Conservation (phyloP, 2,329 filamentous ascomycete species). For the Penicillium sp. region DNA sequence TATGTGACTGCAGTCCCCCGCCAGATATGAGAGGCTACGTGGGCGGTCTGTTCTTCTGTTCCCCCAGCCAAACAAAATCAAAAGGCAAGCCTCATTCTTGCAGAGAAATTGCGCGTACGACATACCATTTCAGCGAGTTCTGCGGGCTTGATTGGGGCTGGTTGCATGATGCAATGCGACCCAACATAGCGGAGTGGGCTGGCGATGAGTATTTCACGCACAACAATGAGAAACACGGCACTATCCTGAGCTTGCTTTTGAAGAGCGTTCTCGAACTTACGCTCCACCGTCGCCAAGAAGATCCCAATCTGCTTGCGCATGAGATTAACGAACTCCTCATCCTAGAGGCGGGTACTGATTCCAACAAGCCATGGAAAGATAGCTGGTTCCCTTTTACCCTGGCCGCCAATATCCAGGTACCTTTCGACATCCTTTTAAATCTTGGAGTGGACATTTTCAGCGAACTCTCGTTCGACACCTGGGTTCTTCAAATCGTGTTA, state of each 20-base stretch:
- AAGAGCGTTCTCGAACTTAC: conserved; percentile 38
- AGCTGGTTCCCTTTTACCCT: conserved; percentile 34
- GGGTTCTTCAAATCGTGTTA: conserved; percentile 35
- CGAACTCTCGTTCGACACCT: conserved; percentile 38
- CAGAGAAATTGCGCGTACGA: conserved; percentile 25
- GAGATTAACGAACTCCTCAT: conserved; percentile 37
- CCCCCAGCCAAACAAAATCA: conserved; percentile 7
- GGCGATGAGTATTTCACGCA: conserved; percentile 18
- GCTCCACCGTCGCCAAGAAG: conserved; percentile 27
- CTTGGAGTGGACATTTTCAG: conserved; percentile 39
- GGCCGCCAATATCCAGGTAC: conserved; percentile 36
- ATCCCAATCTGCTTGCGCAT: conserved; percentile 30
- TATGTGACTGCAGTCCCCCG: neutral
- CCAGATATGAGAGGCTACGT: neutral
- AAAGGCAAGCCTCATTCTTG: conserved; percentile 16
- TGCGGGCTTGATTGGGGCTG: conserved; percentile 36
- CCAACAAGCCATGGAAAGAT: conserved; percentile 11
- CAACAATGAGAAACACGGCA: conserved; percentile 34
- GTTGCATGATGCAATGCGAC: conserved; percentile 36
- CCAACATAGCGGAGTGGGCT: conserved; percentile 3
- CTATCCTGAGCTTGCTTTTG: conserved; percentile 34
- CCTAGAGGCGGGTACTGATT: conserved; percentile 18
- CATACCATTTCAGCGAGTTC: conserved; percentile 29
- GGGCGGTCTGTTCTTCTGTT: conserved; percentile 9
- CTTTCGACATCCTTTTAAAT: conserved; percentile 35